Evolutionary conservation across 2,329 filamentous ascomycete species (phyloP), one percentile per base, ranked within the genome.

Genomic region (Ramichloridium luteum): DNA sequence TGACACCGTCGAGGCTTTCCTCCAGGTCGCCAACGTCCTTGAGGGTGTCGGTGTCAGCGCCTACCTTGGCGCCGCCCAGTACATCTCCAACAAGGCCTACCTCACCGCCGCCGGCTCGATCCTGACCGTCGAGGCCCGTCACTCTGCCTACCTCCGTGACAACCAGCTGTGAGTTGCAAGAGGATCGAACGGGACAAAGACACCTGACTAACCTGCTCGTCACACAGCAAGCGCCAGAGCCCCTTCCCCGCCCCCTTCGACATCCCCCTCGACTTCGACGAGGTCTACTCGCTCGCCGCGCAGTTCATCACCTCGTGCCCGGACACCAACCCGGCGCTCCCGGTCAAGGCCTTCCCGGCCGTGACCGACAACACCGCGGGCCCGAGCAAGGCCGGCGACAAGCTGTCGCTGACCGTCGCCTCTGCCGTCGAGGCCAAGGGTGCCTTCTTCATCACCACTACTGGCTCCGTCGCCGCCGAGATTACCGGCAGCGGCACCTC

Each of bases 111-210:
- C 74, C 1, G 74, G 68, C 15, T 68, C 67, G 34, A 74, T 81
- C 47, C 59, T 80, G 18, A 72, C 71, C 16, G 67, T 77, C 34
- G 75, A 80, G 47, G 65, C 75, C 17, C 67, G 75, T 6, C 75
- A 80, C 58, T 68, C 67, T 2, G 60, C 76, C 3, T 77, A 74
- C 57, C 59, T 78, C 41, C 50, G 47, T 30, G 39, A 42, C 28
- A 37, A 35, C 32, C 35, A 43, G 6, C 54, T 65, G n/a, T n/a
- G n/a, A n/a, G n/a, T n/a, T n/a, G n/a, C n/a, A n/a, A n/a, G n/a
- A n/a, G n/a, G n/a, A n/a, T n/a, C n/a, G n/a, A n/a, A n/a, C n/a
- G n/a, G n/a, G n/a, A n/a, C n/a, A n/a, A n/a, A n/a, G n/a, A n/a
- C n/a, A n/a, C n/a, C n/a, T n/a, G n/a, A n/a, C n/a, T n/a, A n/a